These are phyloP conservation scores for Salix udensis DNA, from an alignment of 345 rosid genomes.

Conservation along the genomic window DNA sequence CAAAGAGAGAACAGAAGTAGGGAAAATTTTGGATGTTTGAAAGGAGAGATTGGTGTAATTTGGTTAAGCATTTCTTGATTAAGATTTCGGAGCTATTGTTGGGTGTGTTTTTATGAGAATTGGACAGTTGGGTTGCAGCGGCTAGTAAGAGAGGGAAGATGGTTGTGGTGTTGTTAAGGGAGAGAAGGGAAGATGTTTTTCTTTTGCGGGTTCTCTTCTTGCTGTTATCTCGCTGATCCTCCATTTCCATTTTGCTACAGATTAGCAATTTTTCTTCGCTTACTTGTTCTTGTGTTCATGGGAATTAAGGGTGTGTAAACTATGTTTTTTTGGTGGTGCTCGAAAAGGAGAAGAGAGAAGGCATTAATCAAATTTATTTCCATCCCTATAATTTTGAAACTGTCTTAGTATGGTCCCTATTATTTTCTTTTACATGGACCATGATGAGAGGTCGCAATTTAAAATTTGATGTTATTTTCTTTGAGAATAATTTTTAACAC, in stretches of 20 bases:
- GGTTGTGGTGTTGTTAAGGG: not conserved
- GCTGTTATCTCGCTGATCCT: not conserved
- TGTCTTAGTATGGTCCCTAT: too few species aligned
- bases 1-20: constrained; percentile 33
- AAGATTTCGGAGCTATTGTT: constrained; percentile 1
- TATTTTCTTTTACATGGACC: too few species aligned
- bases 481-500: too few species aligned
- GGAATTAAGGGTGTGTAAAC: too few species aligned
- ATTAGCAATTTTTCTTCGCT: not conserved
- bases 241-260: not conserved
- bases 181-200: not conserved
- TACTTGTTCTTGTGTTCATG: too few species aligned
- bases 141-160: constrained; percentile 39
- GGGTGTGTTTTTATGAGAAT: not conserved
- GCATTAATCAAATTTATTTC: too few species aligned
- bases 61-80: constrained; percentile 31
- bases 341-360: not conserved
- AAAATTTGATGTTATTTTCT: too few species aligned
- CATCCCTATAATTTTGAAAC: too few species aligned
- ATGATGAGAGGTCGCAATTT: too few species aligned
- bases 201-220: constrained; percentile 17
- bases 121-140: constrained; percentile 22
- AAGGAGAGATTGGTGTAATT: constrained; percentile 19
- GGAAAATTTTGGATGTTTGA: constrained; percentile 15
- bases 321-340: not conserved